A percentile compares a stretch with the other conserved stretches of the same genome.
These are phyloP conservation scores for Calocybe indica DNA, from an alignment of 768 basidiomycete genomes.

Conservation along the genomic window DNA sequence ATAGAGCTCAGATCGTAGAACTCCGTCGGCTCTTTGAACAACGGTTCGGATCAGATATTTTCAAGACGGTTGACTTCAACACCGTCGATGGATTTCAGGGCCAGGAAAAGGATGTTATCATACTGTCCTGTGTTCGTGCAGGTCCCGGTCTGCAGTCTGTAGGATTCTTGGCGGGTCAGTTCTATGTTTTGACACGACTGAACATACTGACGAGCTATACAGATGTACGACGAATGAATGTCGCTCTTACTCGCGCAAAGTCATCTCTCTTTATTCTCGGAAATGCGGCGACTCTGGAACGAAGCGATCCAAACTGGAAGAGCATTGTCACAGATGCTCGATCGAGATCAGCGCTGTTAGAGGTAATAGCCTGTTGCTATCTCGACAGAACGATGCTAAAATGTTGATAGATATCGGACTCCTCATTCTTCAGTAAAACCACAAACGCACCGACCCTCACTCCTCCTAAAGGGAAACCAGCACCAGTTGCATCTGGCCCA, in stretches of 20 bases:
- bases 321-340: conserved; percentile 74
- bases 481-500: too few relatives aligned
- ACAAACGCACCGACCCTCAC: too few relatives aligned
- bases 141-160: conserved; percentile 78
- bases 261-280: conserved; percentile 94
- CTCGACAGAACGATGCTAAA: too few relatives aligned
- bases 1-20: conserved; percentile 82
- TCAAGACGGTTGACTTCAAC: conserved; percentile 81
- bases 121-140: conserved; percentile 93
- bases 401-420: too few relatives aligned
- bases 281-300: conserved; percentile 81
- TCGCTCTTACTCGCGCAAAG: conserved; percentile 95
- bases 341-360: conserved; percentile 44
- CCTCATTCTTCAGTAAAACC: too few relatives aligned
- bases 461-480: too few relatives aligned
- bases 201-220: neutral
- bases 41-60: conserved; percentile 66
- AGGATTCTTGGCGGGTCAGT: conserved; percentile 81
- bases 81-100: conserved; percentile 99
- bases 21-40: conserved; percentile 63
- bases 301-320: conserved; percentile 78
- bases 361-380: neutral
- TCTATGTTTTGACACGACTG: neutral
- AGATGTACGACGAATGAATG: conserved; percentile 93
- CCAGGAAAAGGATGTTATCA: conserved; percentile 98